phyloP scores from a whole-genome alignment of 768 basidiomycete genomes.

The Ephemerocybe angulata region DNA sequence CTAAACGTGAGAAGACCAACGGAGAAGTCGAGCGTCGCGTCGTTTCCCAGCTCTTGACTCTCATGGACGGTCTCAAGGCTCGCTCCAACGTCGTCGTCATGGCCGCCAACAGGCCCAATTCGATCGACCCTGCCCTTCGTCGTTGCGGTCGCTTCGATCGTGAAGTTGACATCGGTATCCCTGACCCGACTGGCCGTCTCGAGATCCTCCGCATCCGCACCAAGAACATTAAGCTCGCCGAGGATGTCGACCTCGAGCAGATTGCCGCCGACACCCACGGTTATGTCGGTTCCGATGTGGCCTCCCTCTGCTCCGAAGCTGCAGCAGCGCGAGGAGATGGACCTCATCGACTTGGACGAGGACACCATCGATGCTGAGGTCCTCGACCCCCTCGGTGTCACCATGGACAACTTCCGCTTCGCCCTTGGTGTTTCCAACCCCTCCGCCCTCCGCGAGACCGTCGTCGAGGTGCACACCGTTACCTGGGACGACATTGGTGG shows the following conservation, averaged over 20 bases:
- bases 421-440: slow-evolving; percentile 98
- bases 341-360: slow-evolving; percentile 90
- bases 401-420: slow-evolving; percentile 99
- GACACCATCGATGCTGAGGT: slow-evolving; percentile 99
- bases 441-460: slow-evolving; percentile 97
- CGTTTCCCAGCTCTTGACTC: slow-evolving; percentile 94
- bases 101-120: slow-evolving; percentile 97
- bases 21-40: slow-evolving; percentile 99
- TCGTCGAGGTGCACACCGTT: slow-evolving; percentile 97
- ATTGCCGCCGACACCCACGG: slow-evolving; percentile 99
- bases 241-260: slow-evolving; percentile 98
- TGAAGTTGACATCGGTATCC: slow-evolving; percentile 98
- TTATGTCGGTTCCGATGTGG: slow-evolving; percentile 97
- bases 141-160: slow-evolving; percentile 99
- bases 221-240: slow-evolving; percentile 98
- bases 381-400: slow-evolving; percentile 96
- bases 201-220: slow-evolving; percentile 99
- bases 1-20: slow-evolving; percentile 99
- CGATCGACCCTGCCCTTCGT: slow-evolving; percentile 96
- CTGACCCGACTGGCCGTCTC: slow-evolving; percentile 97
- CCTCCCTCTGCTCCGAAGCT: slow-evolving; percentile 96
- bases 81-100: slow-evolving; percentile 99
- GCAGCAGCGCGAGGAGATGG: slow-evolving; percentile 99
- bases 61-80: slow-evolving; percentile 99
- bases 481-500: slow-evolving; percentile 99